A percentile compares a stretch with the other conserved stretches of the same genome.
Conservation (phyloP, 805 yeast species). For the Yarrowia divulgata region DNA sequence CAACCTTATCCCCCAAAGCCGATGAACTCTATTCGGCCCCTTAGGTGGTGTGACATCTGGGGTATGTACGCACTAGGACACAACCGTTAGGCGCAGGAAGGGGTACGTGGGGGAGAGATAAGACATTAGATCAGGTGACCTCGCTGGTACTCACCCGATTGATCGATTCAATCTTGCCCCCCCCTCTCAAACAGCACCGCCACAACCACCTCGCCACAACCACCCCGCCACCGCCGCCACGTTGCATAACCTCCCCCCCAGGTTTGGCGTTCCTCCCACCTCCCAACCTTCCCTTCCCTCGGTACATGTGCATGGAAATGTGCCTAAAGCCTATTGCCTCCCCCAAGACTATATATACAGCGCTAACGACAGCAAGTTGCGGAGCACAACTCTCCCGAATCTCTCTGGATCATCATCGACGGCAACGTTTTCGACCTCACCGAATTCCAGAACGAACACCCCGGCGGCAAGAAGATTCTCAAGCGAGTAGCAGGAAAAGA, state of each 20-base stretch:
- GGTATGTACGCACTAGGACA: slow-evolving; percentile 2
- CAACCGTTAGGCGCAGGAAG: not conserved
- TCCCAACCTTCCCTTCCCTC: slow-evolving; percentile 23
- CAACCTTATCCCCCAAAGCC: slow-evolving; percentile 35
- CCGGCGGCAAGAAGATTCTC: slow-evolving; percentile 79
- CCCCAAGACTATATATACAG: slow-evolving; percentile 5
- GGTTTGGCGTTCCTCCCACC: no score
- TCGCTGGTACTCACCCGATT: no score
- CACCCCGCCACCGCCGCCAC: slow-evolving; percentile 11
- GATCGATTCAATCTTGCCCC: not conserved
- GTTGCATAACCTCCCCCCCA: slow-evolving; percentile 22
- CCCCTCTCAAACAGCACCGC: no score
- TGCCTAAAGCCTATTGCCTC: slow-evolving; percentile 16
- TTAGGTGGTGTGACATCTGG: slow-evolving; percentile 38
- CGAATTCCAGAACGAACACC: slow-evolving; percentile 76
- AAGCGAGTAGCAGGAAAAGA: slow-evolving; percentile 81
- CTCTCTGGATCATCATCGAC: slow-evolving; percentile 84
- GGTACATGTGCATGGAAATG: slow-evolving; percentile 21
- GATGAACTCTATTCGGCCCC: slow-evolving; percentile 27
- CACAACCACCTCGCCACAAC: not conserved
- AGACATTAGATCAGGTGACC: no score
- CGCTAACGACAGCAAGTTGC: slow-evolving; percentile 59
- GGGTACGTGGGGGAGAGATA: not conserved
- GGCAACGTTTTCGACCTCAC: slow-evolving; percentile 82
- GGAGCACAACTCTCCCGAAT: slow-evolving; percentile 74